These are phyloP conservation scores for Alternaria triticimaculans DNA, from an alignment of 2,329 filamentous ascomycete genomes.

Conservation along the genomic window DNA sequence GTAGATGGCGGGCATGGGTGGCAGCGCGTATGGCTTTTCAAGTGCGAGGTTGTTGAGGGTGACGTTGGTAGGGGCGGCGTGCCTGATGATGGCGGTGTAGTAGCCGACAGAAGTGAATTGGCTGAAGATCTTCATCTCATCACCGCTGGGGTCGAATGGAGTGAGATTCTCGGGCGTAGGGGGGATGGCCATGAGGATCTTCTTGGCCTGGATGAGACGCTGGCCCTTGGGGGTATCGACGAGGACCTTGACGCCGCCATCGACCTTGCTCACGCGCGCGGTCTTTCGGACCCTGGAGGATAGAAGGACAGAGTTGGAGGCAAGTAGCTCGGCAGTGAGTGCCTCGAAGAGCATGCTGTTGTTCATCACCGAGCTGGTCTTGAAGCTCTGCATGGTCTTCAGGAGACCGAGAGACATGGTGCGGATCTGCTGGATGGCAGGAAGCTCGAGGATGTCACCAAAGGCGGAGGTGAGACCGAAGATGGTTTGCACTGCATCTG, in stretches of 20 bases:
- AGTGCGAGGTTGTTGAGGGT: slow-evolving; percentile 35
- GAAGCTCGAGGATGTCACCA: slow-evolving; percentile 51
- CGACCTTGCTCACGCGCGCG: slow-evolving; percentile 15
- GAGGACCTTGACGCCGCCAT: slow-evolving; percentile 10
- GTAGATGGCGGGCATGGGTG: slow-evolving; percentile 43
- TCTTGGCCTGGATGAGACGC: slow-evolving; percentile 46
- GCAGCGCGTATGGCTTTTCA: slow-evolving; percentile 35
- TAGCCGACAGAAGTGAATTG: slow-evolving; percentile 49
- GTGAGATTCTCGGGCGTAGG: slow-evolving; percentile 46
- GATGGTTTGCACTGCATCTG: slow-evolving; percentile 52
- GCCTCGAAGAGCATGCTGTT: slow-evolving; percentile 31
- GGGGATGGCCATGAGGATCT: slow-evolving; percentile 53
- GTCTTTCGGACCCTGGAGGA: slow-evolving; percentile 36
- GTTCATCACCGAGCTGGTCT: slow-evolving; percentile 24
- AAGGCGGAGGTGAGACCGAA: slow-evolving; percentile 11
- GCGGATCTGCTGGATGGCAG: slow-evolving; percentile 44
- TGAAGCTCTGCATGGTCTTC: slow-evolving; percentile 9
- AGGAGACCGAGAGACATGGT: slow-evolving; percentile 11
- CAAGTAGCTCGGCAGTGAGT: slow-evolving; percentile 13
- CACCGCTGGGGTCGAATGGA: slow-evolving; percentile 45
- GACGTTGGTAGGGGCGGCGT: slow-evolving; percentile 43
- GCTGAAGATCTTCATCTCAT: slow-evolving; percentile 47
- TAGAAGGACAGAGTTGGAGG: slow-evolving; percentile 13
- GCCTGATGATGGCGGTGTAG: slow-evolving; percentile 50
- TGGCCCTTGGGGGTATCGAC: slow-evolving; percentile 21